Percentiles rank a stretch among this genome's conserved stretches.
phyloP scores from a whole-genome alignment of 345 rosid species.

The Melaleuca quinquenervia region DNA sequence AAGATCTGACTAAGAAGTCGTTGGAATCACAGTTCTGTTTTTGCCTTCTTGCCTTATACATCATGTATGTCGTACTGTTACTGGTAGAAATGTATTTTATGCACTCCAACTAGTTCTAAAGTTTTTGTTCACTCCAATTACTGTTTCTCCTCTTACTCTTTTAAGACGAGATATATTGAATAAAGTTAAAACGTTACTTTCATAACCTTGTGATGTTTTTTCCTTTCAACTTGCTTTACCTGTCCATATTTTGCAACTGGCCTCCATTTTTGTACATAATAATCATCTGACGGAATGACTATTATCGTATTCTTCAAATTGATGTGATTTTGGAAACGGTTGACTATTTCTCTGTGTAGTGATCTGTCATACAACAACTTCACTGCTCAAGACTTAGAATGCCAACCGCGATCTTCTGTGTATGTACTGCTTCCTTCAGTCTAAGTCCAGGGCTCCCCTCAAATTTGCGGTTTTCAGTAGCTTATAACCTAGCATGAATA shows the following conservation, averaged over 20 bases:
- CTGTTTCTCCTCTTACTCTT: not conserved
- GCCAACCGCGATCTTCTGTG: not conserved
- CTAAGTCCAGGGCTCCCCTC: not conserved
- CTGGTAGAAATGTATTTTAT: not conserved
- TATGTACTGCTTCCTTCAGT: not conserved
- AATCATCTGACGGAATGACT: no score
- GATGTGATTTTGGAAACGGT: no score
- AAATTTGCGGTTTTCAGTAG: not conserved
- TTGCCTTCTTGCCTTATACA: not conserved
- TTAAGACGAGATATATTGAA: no score
- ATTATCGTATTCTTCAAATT: no score
- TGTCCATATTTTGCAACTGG: no score
- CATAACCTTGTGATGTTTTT: no score
- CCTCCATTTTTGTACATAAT: no score
- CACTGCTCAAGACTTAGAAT: not conserved
- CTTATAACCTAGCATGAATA: not conserved
- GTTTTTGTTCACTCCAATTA: not conserved
- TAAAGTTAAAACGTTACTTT: no score
- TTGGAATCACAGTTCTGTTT: not conserved
- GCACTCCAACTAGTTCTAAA: not conserved
- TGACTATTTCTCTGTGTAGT: fast-evolving
- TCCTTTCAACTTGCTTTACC: no score
- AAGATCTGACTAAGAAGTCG: not conserved
- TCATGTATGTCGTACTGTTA: not conserved
- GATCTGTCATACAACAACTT: not conserved